Percentiles rank a stretch among this genome's conserved stretches.
phyloP scores from a whole-genome alignment of 192 early-diverging fungal species.

The Helicostylum pulchrum region DNA sequence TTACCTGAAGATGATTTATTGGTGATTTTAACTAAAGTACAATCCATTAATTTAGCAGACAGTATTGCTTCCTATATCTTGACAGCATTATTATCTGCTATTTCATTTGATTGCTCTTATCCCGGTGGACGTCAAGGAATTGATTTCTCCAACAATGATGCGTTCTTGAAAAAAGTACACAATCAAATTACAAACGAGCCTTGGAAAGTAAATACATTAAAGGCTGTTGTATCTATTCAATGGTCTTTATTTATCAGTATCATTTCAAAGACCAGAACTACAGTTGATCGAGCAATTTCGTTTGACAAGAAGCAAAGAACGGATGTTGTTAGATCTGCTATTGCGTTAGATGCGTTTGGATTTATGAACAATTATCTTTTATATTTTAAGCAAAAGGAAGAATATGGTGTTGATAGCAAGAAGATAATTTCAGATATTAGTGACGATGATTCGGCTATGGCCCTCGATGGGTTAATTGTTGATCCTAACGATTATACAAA shows the following conservation, averaged over 20 bases:
- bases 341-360: conserved; percentile 53
- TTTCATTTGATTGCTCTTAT: conserved; percentile 18
- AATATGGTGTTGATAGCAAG: not conserved
- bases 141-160: conserved; percentile 18
- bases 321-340: conserved; percentile 50
- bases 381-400: conserved; percentile 37
- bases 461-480: conserved; percentile 2
- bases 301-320: conserved; percentile 42
- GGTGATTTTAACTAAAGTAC: conserved; percentile 25
- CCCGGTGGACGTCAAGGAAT: not conserved
- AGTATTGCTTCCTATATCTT: conserved; percentile 36
- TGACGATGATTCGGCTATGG: not conserved
- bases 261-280: conserved; percentile 43
- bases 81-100: conserved; percentile 35
- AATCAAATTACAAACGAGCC: conserved; percentile 10
- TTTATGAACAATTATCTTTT: conserved; percentile 66
- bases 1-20: conserved; percentile 33
- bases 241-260: conserved; percentile 56
- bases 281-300: conserved; percentile 41
- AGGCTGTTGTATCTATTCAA: conserved; percentile 48
- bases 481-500: conserved; percentile 10
- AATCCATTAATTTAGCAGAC: conserved; percentile 35
- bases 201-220: conserved; percentile 43
- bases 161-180: conserved; percentile 29
- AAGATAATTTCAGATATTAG: not conserved